Conservation (phyloP, 371 early-diverging fungal genomes). For the Entomophthora muscae region DNA sequence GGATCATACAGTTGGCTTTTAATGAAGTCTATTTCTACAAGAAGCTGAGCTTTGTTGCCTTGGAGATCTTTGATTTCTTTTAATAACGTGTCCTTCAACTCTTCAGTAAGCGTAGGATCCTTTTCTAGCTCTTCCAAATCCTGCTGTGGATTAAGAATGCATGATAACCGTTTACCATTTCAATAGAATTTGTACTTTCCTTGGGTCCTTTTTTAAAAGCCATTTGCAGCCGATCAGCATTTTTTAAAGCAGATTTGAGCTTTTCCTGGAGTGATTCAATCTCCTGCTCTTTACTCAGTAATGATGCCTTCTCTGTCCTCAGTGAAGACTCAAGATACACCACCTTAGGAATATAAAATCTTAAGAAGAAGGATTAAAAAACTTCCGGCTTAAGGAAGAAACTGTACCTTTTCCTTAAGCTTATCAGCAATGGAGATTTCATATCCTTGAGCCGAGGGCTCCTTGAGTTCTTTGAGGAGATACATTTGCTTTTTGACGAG, state of each 20-base stretch:
- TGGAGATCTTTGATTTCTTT: constrained; percentile 11
- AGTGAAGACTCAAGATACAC: background rate
- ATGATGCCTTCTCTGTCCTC: background rate
- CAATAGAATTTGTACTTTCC: background rate
- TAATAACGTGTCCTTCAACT: constrained; percentile 7
- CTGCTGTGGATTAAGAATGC: no score
- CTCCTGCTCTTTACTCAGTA: background rate
- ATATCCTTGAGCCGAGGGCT: background rate
- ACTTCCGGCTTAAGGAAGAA: background rate
- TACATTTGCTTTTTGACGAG: background rate
- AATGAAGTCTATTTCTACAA: background rate
- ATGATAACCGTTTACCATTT: background rate
- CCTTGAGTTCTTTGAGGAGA: background rate
- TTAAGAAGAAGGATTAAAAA: background rate
- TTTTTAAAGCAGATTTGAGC: background rate
- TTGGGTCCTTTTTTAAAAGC: background rate
- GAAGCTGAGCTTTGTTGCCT: constrained; percentile 7
- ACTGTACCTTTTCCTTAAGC: background rate
- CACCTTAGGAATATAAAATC: background rate
- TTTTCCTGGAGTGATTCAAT: background rate
- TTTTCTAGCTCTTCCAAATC: background rate
- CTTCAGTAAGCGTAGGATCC: background rate
- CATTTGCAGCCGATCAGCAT: constrained; percentile 2
- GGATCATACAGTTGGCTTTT: constrained; percentile 5
- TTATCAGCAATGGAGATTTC: background rate